Evolutionary conservation across 1,139 yeast species (phyloP), one percentile per base, ranked within the genome.

Genomic region (Saccharomyces hybrid): DNA sequence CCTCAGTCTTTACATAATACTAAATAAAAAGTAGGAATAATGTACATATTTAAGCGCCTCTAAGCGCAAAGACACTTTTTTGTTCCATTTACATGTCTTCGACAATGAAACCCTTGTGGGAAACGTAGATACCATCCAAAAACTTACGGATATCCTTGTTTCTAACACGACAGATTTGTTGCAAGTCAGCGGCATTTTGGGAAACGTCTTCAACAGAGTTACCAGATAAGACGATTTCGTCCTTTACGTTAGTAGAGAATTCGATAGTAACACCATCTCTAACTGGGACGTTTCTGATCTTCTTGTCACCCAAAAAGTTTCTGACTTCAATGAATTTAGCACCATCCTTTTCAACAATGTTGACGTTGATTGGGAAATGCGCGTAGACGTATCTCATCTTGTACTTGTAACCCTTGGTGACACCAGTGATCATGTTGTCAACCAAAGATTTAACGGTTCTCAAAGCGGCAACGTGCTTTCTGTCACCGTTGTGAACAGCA

Each of bases 61-160:
- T 16, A 23, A 48, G 44, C 49, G 49, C 46, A 31, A 46, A 41
- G 41, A 38, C 19, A 19, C n/a, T 5, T 19, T 11, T 11, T 5
- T 38, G 23, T 8, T 38, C 25, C 16, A 32, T 42, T 66, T 71
- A 73, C 41, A 67, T 67, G 50, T 71, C 75, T 66, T 73, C 73
- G 57, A 67, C 88, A 75, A 93, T 82, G 75, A 82, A 81, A 74
- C 97, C 97, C 80, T 88, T 88, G 81, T 88, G 95, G 67, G 98
- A 91, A 72, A 93, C 99, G 79, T 93, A 93, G 82, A 93, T 91
- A 90, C 99, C 99, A 80, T 93, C 99, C 84, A 93, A 87, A 82
- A 86, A 93, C 86, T 93, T 93, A 82, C 99, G 90, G 91, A 95
- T 93, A 93, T 95, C 99, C 91, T 95, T 95, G 95, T 93, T 93